Conservation (phyloP, 2,329 filamentous ascomycete genomes). For the Chaetomium olivaceum region DNA sequence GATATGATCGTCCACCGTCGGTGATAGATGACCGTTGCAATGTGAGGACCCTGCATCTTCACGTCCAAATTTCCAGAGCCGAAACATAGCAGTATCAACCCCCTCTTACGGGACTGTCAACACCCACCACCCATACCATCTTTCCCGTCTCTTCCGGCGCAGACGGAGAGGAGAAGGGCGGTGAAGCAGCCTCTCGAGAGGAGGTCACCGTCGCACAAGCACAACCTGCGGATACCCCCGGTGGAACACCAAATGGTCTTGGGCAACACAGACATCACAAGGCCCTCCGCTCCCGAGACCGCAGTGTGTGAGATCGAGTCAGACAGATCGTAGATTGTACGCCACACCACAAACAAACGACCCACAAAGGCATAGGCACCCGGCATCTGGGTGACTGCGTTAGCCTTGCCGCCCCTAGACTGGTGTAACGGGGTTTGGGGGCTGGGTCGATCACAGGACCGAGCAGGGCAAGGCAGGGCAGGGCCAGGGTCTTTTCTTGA, state of each 20-base stretch:
- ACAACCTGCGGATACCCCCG: conserved; percentile 1
- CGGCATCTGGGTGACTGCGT: background rate
- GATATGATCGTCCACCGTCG: background rate
- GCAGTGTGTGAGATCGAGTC: conserved; percentile 20
- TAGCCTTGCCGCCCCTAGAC: background rate
- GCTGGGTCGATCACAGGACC: background rate
- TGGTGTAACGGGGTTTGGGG: conserved; percentile 1
- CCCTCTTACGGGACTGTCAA: background rate
- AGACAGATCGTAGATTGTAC: conserved; percentile 22
- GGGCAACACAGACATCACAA: conserved; percentile 13
- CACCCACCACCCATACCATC: background rate
- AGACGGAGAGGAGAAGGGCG: background rate
- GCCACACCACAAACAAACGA: conserved; percentile 2
- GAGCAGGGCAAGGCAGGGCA: background rate
- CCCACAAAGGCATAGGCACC: background rate
- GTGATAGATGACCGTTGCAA: background rate
- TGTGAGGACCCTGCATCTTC: conserved; percentile 5
- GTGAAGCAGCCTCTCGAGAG: background rate
- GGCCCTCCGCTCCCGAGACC: background rate
- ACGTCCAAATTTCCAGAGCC: background rate
- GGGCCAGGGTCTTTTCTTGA: background rate
- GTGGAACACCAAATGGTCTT: background rate
- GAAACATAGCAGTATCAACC: background rate
- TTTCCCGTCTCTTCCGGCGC: background rate
- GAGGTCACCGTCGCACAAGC: background rate